Percentiles rank a stretch among this genome's conserved stretches.
These are phyloP conservation scores for Lathyrus sativus DNA, from an alignment of 306 rosid species.

Conservation along the genomic window DNA sequence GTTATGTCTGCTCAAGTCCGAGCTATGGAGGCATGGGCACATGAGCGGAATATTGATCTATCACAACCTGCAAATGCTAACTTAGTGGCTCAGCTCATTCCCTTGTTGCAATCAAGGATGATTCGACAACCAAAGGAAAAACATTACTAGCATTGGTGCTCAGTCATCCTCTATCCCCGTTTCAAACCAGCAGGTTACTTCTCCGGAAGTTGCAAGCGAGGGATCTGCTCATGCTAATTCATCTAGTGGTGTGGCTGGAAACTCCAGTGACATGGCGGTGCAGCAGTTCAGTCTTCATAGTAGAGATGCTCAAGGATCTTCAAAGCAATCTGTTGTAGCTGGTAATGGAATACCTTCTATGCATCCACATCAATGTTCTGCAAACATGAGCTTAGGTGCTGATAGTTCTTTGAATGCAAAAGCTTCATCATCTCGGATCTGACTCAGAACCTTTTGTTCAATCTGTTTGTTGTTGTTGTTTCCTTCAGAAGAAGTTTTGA, in stretches of 20 bases:
- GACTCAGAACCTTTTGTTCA: too few species aligned
- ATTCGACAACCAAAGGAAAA: constrained; percentile 63
- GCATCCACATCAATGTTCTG: too few species aligned
- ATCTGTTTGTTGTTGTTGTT: too few species aligned
- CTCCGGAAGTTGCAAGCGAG: constrained; percentile 70
- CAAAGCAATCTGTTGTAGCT: too few species aligned
- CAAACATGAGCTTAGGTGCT: too few species aligned
- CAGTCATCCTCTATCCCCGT: too few species aligned
- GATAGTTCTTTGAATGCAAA: too few species aligned
- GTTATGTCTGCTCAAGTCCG: constrained; percentile 66
- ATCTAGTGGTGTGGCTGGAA: constrained; percentile 55
- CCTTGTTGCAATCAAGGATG: constrained; percentile 76
- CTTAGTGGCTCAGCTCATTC: constrained; percentile 72
- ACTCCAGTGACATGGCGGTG: constrained; percentile 52
- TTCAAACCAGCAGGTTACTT: constrained; percentile 73
- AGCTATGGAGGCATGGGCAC: constrained; percentile 87
- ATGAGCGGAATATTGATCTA: constrained; percentile 77
- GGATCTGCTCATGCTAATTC: constrained; percentile 76
- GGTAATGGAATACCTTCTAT: too few species aligned
- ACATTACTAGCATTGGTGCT: constrained; percentile 58
- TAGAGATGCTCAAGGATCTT: constrained; percentile 74
- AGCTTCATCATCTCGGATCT: too few species aligned
- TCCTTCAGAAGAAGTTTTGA: too few species aligned
- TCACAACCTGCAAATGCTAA: constrained; percentile 74
- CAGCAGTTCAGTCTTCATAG: constrained; percentile 68